These are phyloP conservation scores for Mortierella sp. DNA, from an alignment of 371 early-diverging fungal genomes.

Conservation along the genomic window DNA sequence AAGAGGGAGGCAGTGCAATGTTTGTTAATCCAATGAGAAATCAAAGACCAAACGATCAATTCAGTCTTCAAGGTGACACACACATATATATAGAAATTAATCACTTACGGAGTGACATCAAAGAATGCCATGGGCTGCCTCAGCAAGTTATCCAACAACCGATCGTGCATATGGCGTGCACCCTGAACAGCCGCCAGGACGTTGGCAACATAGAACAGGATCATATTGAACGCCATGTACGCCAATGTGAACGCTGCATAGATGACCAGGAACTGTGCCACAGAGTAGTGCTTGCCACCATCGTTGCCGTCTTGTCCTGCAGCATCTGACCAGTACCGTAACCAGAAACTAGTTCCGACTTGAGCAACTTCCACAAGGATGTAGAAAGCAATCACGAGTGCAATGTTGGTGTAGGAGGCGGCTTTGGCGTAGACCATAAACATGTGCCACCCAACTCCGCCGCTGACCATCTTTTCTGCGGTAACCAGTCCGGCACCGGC, in stretches of 20 bases:
- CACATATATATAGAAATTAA: conserved; percentile 17
- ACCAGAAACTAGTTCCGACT: conserved; percentile 71
- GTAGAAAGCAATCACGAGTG: conserved; percentile 18
- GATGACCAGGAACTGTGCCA: conserved; percentile 76
- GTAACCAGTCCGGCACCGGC: conserved; percentile 66
- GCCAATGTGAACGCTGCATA: conserved; percentile 85
- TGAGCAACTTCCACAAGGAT: conserved; percentile 31
- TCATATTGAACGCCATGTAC: conserved; percentile 27
- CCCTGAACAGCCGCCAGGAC: conserved; percentile 26
- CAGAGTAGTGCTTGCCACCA: conserved; percentile 44
- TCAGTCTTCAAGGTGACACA: background rate
- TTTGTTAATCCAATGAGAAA: background rate
- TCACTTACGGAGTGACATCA: conserved; percentile 77
- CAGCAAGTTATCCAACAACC: conserved; percentile 56
- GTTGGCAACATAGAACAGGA: conserved; percentile 6
- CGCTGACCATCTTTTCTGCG: conserved; percentile 84
- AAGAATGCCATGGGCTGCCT: conserved; percentile 82
- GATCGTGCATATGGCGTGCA: conserved; percentile 50
- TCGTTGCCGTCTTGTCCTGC: conserved; percentile 18
- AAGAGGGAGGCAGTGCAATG: background rate
- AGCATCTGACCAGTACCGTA: conserved; percentile 76
- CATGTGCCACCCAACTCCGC: conserved; percentile 78
- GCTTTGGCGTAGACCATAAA: conserved; percentile 83
- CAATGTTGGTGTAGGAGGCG: conserved; percentile 62
- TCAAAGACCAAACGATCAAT: background rate